Conservation (phyloP, 1,284 basidiomycete species). For the Pseudozyma pruni region DNA sequence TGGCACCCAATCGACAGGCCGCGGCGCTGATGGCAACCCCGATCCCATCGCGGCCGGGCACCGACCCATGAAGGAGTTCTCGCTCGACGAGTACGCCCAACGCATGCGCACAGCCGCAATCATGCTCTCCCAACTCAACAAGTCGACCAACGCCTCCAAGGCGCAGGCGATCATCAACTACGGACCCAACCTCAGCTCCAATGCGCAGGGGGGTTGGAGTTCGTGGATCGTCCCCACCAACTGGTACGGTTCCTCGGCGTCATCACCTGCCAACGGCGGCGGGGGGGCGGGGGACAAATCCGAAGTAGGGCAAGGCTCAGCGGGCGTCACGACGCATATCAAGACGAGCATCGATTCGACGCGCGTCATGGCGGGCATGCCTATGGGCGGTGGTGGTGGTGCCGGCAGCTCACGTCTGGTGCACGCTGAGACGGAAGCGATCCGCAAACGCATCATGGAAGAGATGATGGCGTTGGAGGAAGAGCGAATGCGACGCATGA, state of each 20-base stretch:
- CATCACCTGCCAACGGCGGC: conserved; percentile 12
- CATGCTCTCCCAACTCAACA: conserved; percentile 95
- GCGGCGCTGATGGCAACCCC: background rate
- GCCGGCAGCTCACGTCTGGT: conserved; percentile 41
- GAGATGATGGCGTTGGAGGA: conserved; percentile 98
- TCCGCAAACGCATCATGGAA: conserved; percentile 95
- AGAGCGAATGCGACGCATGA: conserved; percentile 94
- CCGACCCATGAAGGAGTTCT: conserved; percentile 53
- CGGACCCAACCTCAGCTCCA: conserved; percentile 43
- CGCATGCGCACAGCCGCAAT: conserved; percentile 97
- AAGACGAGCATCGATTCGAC: conserved; percentile 22
- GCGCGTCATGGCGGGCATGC: conserved; percentile 18
- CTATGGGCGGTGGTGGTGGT: conserved; percentile 29
- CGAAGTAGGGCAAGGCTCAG: conserved; percentile 54
- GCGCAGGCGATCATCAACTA: conserved; percentile 58
- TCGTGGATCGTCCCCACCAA: conserved; percentile 63
- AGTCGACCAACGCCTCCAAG: conserved; percentile 51
- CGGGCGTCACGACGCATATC: conserved; percentile 52
- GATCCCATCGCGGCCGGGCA: conserved; percentile 25
- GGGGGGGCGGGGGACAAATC: conserved; percentile 44
- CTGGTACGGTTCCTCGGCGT: conserved; percentile 41
- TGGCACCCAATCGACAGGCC: background rate
- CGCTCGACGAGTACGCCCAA: conserved; percentile 93
- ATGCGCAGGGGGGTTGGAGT: conserved; percentile 60
- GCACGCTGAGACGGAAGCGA: conserved; percentile 74